A percentile compares a stretch with the other conserved stretches of the same genome.
These are phyloP conservation scores for Panus rudis DNA, from an alignment of 768 basidiomycete genomes.

Conservation along the genomic window DNA sequence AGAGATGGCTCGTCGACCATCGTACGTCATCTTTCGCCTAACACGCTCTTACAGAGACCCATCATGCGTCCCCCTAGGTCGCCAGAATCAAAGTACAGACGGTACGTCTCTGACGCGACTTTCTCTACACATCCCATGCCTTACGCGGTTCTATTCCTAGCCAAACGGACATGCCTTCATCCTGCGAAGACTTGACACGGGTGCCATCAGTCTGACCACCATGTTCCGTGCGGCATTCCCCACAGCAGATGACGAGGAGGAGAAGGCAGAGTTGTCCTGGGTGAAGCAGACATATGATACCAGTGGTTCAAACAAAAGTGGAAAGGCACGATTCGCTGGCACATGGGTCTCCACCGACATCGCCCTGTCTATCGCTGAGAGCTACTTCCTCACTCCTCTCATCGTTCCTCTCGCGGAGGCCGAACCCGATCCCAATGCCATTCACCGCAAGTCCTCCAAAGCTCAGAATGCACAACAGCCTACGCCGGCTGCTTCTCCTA, in stretches of 20 bases:
- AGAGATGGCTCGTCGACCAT: conserved; percentile 85
- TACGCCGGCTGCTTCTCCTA: conserved; percentile 25
- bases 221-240: conserved; percentile 97
- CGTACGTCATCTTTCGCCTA: conserved; percentile 29
- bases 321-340: conserved; percentile 74
- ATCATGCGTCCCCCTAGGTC: conserved; percentile 51
- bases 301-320: conserved; percentile 57
- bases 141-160: conserved; percentile 29
- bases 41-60: conserved; percentile 12
- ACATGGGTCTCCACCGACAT: conserved; percentile 71
- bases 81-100: conserved; percentile 88
- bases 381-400: conserved; percentile 56
- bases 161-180: conserved; percentile 85
- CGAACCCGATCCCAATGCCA: conserved; percentile 65
- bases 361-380: conserved; percentile 60
- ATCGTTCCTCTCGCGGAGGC: conserved; percentile 65
- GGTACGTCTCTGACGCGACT: conserved; percentile 37
- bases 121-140: conserved; percentile 5
- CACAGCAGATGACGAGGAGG: conserved; percentile 64
- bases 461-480: conserved; percentile 25
- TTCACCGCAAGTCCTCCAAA: conserved; percentile 66
- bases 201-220: conserved; percentile 86
- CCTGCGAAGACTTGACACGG: conserved; percentile 88
- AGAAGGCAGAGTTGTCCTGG: conserved; percentile 77
- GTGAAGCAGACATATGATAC: conserved; percentile 75